Evolutionary conservation across 345 rosid genomes (phyloP), one percentile per base, ranked within the genome.

Genomic region (Arabidopsis arenosa): DNA sequence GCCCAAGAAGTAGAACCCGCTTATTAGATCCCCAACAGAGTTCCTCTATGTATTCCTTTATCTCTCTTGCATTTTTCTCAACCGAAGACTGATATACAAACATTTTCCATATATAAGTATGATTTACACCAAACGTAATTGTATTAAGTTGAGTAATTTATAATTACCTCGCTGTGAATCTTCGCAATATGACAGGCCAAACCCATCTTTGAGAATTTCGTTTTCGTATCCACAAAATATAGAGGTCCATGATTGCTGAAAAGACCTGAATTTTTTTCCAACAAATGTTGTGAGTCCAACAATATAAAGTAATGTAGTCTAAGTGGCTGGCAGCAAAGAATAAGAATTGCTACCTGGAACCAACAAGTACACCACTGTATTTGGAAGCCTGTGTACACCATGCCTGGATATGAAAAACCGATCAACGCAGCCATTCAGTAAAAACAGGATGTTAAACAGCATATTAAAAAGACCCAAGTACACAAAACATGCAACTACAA

Each of bases 181-280:
- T 90, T 95, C 21, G 98, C 99, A 72, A 95, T 92, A 83, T 92
- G 98, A 81, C 99, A 92, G 35, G 89, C 66, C 71, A 95, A 82
- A 37, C 96, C 99, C 97, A 90, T 78, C 89, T 92, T 95, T 63
- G 97, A 95, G 83, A 95, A 90, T 71, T 82, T 81, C 48, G 56
- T 84, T 91, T 95, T 95, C 4, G 96, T 87, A 68, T 81, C 85
- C 51, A 95, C 94, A 79, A 95, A 95, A 83, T 89, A 95, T 73
- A 95, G 90, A 35, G 99, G 96, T 69, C 99, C 98, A 48, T 92
- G 99, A 80, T 95, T 92, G 82, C 99, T 90, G 82, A 95, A 92
- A 73, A 95, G 97, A 86, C 99, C 99, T 94, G 90, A 63, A 78
- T 18, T 18, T 14, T 54, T 32, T 32, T 21, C 5, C 30, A 21